These are phyloP conservation scores for Sporothrix phasma DNA, from an alignment of 2,329 filamentous ascomycete species.

Conservation along the genomic window DNA sequence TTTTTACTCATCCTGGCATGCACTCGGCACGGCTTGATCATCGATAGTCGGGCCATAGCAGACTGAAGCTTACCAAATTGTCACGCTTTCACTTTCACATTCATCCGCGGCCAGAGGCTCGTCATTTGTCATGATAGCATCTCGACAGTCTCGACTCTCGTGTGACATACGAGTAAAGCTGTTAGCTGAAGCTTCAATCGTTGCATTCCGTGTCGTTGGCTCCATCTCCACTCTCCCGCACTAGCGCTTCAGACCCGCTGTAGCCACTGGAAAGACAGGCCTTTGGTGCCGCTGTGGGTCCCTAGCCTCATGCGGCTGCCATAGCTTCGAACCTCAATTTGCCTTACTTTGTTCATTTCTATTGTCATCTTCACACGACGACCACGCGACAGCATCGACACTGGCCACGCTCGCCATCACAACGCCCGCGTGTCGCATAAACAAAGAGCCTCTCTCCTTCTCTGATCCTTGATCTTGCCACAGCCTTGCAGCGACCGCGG, in stretches of 20 bases:
- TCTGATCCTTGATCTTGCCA: neutral
- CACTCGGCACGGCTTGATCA: neutral
- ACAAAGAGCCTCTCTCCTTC: neutral
- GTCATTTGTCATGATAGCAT: neutral
- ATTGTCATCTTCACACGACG: neutral
- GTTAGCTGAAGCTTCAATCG: too few species aligned
- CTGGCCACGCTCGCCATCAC: neutral
- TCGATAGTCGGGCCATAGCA: neutral
- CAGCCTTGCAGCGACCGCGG: neutral
- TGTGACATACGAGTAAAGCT: too few species aligned
- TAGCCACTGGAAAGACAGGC: neutral
- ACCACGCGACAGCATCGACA: conserved; percentile 2
- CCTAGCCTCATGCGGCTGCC: neutral
- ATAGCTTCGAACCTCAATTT: neutral
- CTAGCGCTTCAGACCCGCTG: neutral
- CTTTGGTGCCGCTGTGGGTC: neutral
- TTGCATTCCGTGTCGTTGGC: neutral
- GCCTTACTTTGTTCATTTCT: neutral
- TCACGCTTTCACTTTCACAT: too few species aligned
- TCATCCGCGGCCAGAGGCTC: too few species aligned
- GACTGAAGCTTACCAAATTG: neutral
- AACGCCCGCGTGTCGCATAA: neutral
- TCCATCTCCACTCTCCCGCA: neutral
- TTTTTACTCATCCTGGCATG: neutral
- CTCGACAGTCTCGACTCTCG: neutral